Evolutionary conservation across 2,329 filamentous ascomycete species (phyloP).

Genomic region (Fusarium dlaminii): DNA sequence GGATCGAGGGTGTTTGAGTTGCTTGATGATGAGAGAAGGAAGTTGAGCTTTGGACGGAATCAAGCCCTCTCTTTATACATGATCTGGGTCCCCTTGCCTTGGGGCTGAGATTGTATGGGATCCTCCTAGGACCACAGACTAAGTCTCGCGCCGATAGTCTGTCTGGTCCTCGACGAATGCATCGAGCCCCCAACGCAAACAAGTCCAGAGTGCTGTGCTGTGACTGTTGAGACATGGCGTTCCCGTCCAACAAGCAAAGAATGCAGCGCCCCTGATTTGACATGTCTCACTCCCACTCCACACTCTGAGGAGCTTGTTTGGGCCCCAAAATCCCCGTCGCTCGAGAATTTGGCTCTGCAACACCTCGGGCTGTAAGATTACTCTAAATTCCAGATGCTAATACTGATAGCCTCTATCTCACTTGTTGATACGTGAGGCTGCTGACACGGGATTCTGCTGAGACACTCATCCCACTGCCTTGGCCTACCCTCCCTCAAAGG

Average conservation of each 20-base stretch:
- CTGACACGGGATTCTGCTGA: slow-evolving; percentile 8
- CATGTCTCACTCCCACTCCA: slow-evolving; percentile 37
- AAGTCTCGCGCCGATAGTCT: slow-evolving; percentile 13
- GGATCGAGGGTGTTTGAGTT: slow-evolving; percentile 45
- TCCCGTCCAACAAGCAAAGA: slow-evolving; percentile 31
- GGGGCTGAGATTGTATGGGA: slow-evolving; percentile 17
- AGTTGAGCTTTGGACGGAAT: slow-evolving; percentile 26
- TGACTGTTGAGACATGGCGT: slow-evolving; percentile 40
- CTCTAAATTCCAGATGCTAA: slow-evolving; percentile 33
- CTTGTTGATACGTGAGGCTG: background rate
- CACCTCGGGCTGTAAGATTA: slow-evolving; percentile 28
- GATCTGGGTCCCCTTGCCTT: background rate
- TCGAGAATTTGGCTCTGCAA: background rate
- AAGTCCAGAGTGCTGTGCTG: background rate
- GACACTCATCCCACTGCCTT: slow-evolving; percentile 16
- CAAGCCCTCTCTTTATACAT: slow-evolving; percentile 44
- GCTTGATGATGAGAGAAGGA: slow-evolving; percentile 36
- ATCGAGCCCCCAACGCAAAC: slow-evolving; percentile 1
- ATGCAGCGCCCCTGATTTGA: slow-evolving; percentile 31
- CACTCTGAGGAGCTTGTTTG: background rate
- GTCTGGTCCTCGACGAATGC: slow-evolving; percentile 31
- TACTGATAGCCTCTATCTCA: background rate
- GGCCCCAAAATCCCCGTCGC: slow-evolving; percentile 21
- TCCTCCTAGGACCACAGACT: slow-evolving; percentile 5
- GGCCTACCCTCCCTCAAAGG: slow-evolving; percentile 23